phyloP scores from a whole-genome alignment of 225 moss, liverwort and hornwort genomes.

The Pseudisothecium myosuroides region DNA sequence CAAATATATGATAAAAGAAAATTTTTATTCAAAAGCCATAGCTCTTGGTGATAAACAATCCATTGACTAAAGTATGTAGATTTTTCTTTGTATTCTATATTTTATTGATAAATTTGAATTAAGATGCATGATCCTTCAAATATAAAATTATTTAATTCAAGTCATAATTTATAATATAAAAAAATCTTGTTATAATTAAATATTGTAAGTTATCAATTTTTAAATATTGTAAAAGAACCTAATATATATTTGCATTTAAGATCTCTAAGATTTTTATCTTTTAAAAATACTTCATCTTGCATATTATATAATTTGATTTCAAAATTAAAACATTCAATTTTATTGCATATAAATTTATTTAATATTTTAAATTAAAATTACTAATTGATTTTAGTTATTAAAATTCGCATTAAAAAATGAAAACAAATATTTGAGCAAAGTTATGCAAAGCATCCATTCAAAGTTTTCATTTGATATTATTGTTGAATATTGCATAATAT shows the following conservation, averaged over 20 bases:
- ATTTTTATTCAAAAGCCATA: neutral
- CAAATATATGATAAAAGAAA: neutral
- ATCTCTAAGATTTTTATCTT: neutral
- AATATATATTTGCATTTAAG: neutral
- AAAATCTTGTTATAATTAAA: neutral
- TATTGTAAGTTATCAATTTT: neutral
- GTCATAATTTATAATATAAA: neutral
- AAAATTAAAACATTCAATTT: neutral
- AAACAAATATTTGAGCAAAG: too few relatives aligned
- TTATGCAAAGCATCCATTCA: neutral
- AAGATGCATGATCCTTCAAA: too few relatives aligned
- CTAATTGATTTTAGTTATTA: rapidly evolving
- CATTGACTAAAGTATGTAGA: neutral
- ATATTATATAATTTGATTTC: neutral
- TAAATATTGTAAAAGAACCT: neutral
- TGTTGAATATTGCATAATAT: too few relatives aligned
- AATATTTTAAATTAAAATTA: neutral
- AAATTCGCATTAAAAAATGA: neutral
- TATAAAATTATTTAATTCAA: too few relatives aligned
- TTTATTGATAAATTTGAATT: neutral
- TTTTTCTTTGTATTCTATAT: neutral
- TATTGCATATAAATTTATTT: too few relatives aligned
- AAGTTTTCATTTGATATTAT: neutral
- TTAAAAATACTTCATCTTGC: neutral
- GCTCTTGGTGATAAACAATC: neutral